phyloP scores from a whole-genome alignment of 2,329 filamentous ascomycete genomes.

The Aspergillus pseudonomiae region DNA sequence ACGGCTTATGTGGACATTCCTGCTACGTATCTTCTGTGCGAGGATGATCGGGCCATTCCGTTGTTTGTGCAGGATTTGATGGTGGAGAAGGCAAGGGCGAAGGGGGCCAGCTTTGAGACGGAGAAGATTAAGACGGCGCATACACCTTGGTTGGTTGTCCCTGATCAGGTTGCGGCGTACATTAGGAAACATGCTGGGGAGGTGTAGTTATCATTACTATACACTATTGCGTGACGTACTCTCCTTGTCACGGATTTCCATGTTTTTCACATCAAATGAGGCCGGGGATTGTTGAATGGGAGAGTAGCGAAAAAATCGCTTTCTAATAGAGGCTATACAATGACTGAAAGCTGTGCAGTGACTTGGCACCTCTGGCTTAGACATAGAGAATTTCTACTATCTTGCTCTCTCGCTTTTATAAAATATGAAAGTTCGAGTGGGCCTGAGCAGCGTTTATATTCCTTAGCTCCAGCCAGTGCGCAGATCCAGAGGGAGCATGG shows the following conservation, averaged over 20 bases:
- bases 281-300: neutral
- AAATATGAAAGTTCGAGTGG: too few relatives aligned
- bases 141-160: constrained; percentile 33
- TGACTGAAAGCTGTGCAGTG: too few relatives aligned
- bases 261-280: neutral
- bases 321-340: too few relatives aligned
- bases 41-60: constrained; percentile 35
- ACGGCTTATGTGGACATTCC: constrained; percentile 31
- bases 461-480: too few relatives aligned
- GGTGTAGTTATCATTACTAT: neutral
- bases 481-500: too few relatives aligned
- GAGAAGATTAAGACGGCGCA: constrained; percentile 33
- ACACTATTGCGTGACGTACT: neutral
- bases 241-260: neutral
- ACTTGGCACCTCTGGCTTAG: too few relatives aligned
- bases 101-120: constrained; percentile 32
- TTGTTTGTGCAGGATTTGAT: constrained; percentile 34
- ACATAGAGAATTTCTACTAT: too few relatives aligned
- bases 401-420: too few relatives aligned
- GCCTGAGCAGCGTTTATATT: too few relatives aligned
- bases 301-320: too few relatives aligned
- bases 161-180: constrained; percentile 24
- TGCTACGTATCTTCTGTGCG: constrained; percentile 31
- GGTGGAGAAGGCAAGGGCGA: constrained; percentile 31
- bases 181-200: constrained; percentile 20